These are phyloP conservation scores for Cetradonia linearis DNA, from an alignment of 495 filamentous ascomycete genomes.

Conservation along the genomic window DNA sequence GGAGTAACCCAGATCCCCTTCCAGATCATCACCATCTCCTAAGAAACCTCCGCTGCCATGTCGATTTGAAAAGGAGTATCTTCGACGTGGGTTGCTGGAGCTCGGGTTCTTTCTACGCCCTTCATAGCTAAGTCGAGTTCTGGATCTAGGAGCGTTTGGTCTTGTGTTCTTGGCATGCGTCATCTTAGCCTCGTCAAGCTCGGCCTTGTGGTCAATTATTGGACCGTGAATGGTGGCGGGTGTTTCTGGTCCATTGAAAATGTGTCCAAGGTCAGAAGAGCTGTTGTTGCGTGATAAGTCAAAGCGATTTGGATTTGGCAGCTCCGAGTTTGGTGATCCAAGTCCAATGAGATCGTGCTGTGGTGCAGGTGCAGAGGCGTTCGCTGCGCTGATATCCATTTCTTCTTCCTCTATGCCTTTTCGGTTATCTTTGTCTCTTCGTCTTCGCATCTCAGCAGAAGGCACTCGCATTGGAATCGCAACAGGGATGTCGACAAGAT, in stretches of 20 bases:
- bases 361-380: conserved; percentile 45
- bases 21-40: conserved; percentile 63
- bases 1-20: conserved; percentile 89
- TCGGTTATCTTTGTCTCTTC: conserved; percentile 37
- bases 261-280: conserved; percentile 34
- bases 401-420: conserved; percentile 52
- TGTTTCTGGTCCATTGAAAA: conserved; percentile 32
- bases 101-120: conserved; percentile 18
- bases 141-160: conserved; percentile 25
- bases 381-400: conserved; percentile 79
- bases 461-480: conserved; percentile 80
- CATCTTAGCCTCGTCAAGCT: conserved; percentile 31
- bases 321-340: conserved; percentile 49
- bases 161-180: conserved; percentile 25
- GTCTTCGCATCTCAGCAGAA: conserved; percentile 61
- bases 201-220: conserved; percentile 26
- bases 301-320: conserved; percentile 78
- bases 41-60: conserved; percentile 30
- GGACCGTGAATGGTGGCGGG: conserved; percentile 30
- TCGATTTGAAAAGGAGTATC: conserved; percentile 35
- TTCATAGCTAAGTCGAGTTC: conserved; percentile 26
- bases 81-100: conserved; percentile 30
- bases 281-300: conserved; percentile 55
- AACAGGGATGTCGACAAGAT: conserved; percentile 88
- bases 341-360: conserved; percentile 67